phyloP scores from a whole-genome alignment of 2,329 filamentous ascomycete genomes.

The Fusarium sp. region DNA sequence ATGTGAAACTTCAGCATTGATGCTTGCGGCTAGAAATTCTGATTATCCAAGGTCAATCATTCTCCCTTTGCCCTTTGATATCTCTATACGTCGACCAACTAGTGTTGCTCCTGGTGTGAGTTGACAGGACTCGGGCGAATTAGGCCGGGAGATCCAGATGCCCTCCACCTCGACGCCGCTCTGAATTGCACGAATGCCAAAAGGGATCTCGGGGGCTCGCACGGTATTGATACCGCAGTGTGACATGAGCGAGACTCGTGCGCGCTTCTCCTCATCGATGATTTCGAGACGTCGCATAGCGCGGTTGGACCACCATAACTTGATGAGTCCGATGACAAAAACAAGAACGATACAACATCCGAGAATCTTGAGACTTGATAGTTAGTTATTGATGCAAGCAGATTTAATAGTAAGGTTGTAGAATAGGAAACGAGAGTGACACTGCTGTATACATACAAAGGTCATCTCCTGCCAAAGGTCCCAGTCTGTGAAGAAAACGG shows the following conservation, averaged over 20 bases:
- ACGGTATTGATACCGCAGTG: conserved; percentile 65
- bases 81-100: conserved; percentile 27
- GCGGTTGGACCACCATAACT: conserved; percentile 75
- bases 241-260: conserved; percentile 67
- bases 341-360: conserved; percentile 79
- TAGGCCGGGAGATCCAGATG: conserved; percentile 79
- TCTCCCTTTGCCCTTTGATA: conserved; percentile 44
- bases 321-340: conserved; percentile 76
- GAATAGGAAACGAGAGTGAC: neutral
- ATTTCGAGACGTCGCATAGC: conserved; percentile 70
- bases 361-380: conserved; percentile 70
- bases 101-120: conserved; percentile 47
- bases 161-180: conserved; percentile 87
- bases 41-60: conserved; percentile 24
- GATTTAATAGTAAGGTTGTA: neutral
- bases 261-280: conserved; percentile 76
- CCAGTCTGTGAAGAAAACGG: conserved; percentile 78
- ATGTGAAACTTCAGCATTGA: conserved; percentile 1
- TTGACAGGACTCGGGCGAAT: conserved; percentile 55
- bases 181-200: conserved; percentile 88
- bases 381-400: conserved; percentile 8
- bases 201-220: conserved; percentile 76
- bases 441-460: conserved; percentile 74
- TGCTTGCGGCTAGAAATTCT: conserved; percentile 3
- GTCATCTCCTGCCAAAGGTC: conserved; percentile 90